phyloP scores from a whole-genome alignment of 371 early-diverging fungal species.

The Cokeromyces recurvatus region DNA sequence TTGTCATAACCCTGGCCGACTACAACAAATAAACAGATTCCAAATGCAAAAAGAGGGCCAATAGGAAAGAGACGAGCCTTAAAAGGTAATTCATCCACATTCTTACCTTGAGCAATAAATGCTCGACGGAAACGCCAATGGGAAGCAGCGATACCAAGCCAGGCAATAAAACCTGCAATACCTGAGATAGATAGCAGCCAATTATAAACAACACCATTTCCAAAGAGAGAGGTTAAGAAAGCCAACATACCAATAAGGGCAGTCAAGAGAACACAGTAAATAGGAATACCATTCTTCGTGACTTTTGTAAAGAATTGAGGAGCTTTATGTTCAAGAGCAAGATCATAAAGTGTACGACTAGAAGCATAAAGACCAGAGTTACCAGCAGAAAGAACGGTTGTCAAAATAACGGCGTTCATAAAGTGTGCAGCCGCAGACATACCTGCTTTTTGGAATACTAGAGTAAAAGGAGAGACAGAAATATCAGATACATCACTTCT shows the following conservation, averaged over 20 bases:
- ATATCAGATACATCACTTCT: conserved; percentile 40
- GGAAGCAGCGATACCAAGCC: conserved; percentile 69
- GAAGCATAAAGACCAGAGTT: conserved; percentile 71
- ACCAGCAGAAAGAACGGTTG: conserved; percentile 63
- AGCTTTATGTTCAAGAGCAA: conserved; percentile 59
- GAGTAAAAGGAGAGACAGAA: conserved; percentile 61
- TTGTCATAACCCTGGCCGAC: conserved; percentile 60
- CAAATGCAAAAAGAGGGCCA: conserved; percentile 64
- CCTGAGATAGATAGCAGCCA: conserved; percentile 63
- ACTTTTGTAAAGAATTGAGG: conserved; percentile 40
- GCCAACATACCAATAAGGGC: conserved; percentile 48
- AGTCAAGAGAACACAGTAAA: conserved; percentile 47
- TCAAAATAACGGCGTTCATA: conserved; percentile 43
- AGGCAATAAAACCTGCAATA: conserved; percentile 74
- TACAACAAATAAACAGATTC: conserved; percentile 50
- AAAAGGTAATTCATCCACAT: conserved; percentile 67
- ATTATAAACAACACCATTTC: conserved; percentile 44
- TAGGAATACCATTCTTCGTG: conserved; percentile 47
- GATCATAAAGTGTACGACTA: conserved; percentile 57
- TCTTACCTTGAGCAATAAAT: conserved; percentile 63
- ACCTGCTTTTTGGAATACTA: conserved; percentile 58
- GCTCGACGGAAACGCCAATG: conserved; percentile 83
- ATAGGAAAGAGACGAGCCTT: conserved; percentile 64
- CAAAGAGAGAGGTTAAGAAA: conserved; percentile 47
- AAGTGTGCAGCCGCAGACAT: conserved; percentile 31